Evolutionary conservation across 2,329 filamentous ascomycete species (phyloP), one percentile per base, ranked within the genome.

Genomic region (Ciborinia camelliae): DNA sequence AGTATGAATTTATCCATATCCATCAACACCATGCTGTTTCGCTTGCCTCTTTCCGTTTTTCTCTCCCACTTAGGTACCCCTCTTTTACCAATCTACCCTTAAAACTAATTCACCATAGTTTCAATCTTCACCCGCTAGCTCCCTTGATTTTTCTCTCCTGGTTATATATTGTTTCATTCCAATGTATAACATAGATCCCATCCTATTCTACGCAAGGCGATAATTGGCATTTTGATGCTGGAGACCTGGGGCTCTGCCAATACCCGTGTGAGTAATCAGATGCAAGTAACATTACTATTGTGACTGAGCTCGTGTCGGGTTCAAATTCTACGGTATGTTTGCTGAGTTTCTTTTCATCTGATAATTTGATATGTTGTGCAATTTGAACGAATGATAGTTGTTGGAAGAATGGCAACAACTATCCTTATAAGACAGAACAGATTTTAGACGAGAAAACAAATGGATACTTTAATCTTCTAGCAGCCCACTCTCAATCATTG

Each of bases 391-490:
- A 30, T 12, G 8, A 51, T 8, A 51, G 48, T 18, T 2, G 8
- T n/a, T 0, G 4, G 7, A 20, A 18, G 1, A n/a, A 28, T 30
- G 20, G 3, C 26, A 18, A 30, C 28, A 12, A 20, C 20, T 2
- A 32, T n/a, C 2, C 26, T n/a, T 9, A 30, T 32, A 20, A 0
- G 18, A 12, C 0, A 6, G 1, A 4, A 12, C 28, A 9, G 2
- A 30, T 26, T 9, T 2, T 18, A 30, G 14, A 50, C 47, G 2
- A 12, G 26, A 2, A 51, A 32, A 20, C 48, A 30, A 4, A 3
- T 2, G 4, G 30, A 4, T 3, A 50, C 8, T 1, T 50, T 26
- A 12, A n/a, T 0, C 2, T 12, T 1, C 0, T 18, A 10, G 26
- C 14, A 32, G 0, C 28, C 20, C 18, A 0, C 26, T 10, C 26